These are phyloP conservation scores for Rhodomyrtus psidioides DNA, from an alignment of 441 rosid genomes.

Conservation along the genomic window DNA sequence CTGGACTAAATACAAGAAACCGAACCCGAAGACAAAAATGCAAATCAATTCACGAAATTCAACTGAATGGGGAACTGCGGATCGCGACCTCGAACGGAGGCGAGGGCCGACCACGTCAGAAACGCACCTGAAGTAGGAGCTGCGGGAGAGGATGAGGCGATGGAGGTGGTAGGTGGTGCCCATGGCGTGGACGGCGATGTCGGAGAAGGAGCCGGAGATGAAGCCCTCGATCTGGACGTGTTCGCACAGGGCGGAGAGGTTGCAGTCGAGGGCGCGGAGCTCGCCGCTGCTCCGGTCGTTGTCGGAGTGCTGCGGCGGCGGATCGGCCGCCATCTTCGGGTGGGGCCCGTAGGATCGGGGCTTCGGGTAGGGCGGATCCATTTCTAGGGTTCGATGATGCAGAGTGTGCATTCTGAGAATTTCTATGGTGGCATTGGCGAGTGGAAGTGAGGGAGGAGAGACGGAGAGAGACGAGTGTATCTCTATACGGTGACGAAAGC, in stretches of 20 bases:
- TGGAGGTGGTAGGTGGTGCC: constrained; percentile 87
- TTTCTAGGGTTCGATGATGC: neutral
- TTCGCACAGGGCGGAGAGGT: constrained; percentile 81
- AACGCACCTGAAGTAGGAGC: constrained; percentile 85
- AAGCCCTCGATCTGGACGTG: constrained; percentile 88
- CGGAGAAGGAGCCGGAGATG: constrained; percentile 80
- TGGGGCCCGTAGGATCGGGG: constrained; percentile 37
- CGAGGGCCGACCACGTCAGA: neutral
- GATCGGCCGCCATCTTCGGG: constrained; percentile 31
- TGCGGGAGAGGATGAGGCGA: constrained; percentile 87
- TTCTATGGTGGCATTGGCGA: neutral
- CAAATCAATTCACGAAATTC: neutral
- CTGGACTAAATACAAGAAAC: too few relatives aligned
- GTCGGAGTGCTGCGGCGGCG: constrained; percentile 43
- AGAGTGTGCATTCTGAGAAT: neutral
- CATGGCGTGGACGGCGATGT: constrained; percentile 73
- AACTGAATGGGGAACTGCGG: neutral
- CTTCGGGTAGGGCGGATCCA: constrained; percentile 31
- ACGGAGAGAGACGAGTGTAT: neutral
- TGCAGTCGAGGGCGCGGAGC: constrained; percentile 71
- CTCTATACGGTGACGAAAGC: too few relatives aligned
- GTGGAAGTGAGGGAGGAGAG: neutral
- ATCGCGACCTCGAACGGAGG: neutral
- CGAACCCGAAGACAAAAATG: neutral
- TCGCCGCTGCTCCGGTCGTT: constrained; percentile 62